These are phyloP conservation scores for Maudiozyma barnettii DNA, from an alignment of 805 yeast genomes.

Conservation along the genomic window DNA sequence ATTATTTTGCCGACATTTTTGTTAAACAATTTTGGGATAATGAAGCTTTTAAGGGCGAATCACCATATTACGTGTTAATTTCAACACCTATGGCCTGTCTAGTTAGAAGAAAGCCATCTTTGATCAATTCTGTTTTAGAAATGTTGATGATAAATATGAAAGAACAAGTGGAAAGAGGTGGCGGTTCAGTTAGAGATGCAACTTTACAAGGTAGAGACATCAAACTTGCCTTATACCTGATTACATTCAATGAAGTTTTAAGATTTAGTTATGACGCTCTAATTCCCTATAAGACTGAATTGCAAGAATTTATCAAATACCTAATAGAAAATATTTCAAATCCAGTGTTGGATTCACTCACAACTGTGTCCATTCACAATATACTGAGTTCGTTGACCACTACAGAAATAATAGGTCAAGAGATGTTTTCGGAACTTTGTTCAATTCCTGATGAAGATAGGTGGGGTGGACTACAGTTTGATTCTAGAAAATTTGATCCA, in stretches of 20 bases:
- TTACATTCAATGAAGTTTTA: conserved; percentile 58
- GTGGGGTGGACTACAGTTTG: conserved; percentile 73
- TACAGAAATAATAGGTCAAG: conserved; percentile 47
- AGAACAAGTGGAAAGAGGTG: conserved; percentile 66
- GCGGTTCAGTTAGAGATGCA: conserved; percentile 61
- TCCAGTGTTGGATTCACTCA: conserved; percentile 51
- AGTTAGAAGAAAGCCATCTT: conserved; percentile 43
- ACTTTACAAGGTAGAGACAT: conserved; percentile 74
- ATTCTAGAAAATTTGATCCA: conserved; percentile 37
- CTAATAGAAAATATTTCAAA: conserved; percentile 27
- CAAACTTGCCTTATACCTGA: conserved; percentile 58
- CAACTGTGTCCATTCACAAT: conserved; percentile 59
- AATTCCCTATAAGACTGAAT: conserved; percentile 35
- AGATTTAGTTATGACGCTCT: conserved; percentile 55
- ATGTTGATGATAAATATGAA: conserved; percentile 37
- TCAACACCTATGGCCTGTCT: conserved; percentile 68
- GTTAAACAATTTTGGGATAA: conserved; percentile 34
- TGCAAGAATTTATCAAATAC: conserved; percentile 32
- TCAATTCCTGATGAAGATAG: conserved; percentile 33
- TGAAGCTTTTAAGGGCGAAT: conserved; percentile 49
- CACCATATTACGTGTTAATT: conserved; percentile 52
- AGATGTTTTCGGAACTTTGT: conserved; percentile 43
- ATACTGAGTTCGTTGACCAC: conserved; percentile 54
- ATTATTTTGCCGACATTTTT: conserved; percentile 33
- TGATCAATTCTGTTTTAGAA: conserved; percentile 20